phyloP scores from a whole-genome alignment of 805 yeast genomes.

The Pichia rugopelliculosa region DNA sequence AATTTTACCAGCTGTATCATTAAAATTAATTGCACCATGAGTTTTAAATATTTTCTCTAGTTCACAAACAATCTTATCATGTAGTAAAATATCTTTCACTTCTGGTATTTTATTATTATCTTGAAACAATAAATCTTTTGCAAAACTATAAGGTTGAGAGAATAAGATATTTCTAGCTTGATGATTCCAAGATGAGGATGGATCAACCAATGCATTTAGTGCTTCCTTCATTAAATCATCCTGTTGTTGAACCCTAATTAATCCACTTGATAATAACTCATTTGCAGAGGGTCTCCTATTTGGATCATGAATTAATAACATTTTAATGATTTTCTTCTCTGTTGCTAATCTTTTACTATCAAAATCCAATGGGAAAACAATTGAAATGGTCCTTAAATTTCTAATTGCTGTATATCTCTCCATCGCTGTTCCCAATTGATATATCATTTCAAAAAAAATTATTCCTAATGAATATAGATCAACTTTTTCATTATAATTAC shows the following conservation, averaged over 20 bases:
- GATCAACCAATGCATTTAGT: constrained; percentile 73
- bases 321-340: constrained; percentile 61
- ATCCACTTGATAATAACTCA: constrained; percentile 68
- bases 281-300: constrained; percentile 71
- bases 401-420: constrained; percentile 76
- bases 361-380: constrained; percentile 70
- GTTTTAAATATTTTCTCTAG: constrained; percentile 56
- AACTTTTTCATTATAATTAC: constrained; percentile 83
- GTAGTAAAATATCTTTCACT: constrained; percentile 45
- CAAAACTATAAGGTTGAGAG: constrained; percentile 76
- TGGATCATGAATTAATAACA: constrained; percentile 75
- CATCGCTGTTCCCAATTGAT: constrained; percentile 82
- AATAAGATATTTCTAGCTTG: constrained; percentile 85
- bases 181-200: constrained; percentile 90
- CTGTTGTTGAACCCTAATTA: constrained; percentile 81
- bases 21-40: constrained; percentile 78
- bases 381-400: constrained; percentile 47
- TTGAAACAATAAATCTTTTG: constrained; percentile 80
- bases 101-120: constrained; percentile 25
- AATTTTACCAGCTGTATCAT: constrained; percentile 55
- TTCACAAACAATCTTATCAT: constrained; percentile 52
- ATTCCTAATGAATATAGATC: constrained; percentile 95
- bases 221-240: constrained; percentile 89
- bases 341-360: constrained; percentile 39
- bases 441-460: constrained; percentile 93